Evolutionary conservation across 2,329 filamentous ascomycete genomes (phyloP), one percentile per base, ranked within the genome.

Genomic region (Trichoderma hamatum): DNA sequence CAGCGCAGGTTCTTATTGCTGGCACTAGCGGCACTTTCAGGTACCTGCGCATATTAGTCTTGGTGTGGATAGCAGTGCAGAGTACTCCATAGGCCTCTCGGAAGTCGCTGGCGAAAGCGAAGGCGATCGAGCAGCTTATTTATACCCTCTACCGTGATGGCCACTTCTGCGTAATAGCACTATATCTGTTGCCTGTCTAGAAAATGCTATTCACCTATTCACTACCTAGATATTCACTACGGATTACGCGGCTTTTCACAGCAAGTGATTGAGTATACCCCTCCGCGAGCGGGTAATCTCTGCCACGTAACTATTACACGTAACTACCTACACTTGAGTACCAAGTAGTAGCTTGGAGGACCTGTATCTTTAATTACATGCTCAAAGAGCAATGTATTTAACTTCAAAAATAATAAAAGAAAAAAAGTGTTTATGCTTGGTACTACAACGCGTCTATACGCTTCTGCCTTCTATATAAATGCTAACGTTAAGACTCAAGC

Each of bases 381-480:
- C 7, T 34, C 9, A 30, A 26, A 46, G 58, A 61, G n/a, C 19
- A 6, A 2, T 36, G 6, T 16, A 26, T n/a, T n/a, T 28, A 16
- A 4, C 3, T 28, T 43, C 9, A 43, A 19, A 7, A 2, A 1
- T 4, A n/a, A 9, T 19, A n/a, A 52, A 43, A 30, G 11, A 16
- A 6, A 10, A 28, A 21, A 9, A 11, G 28, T 66, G 19, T 49
- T 46, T 26, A 19, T 67, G 36, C 54, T 58, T 59, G 21, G 21
- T 59, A 54, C 46, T 26, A 51, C 63, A 26, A 30, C 28, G 39
- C 54, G 54, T 49, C 39, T 36, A 67, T 67, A 30, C 54, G 63
- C 63, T 43, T 67, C 54, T 65, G 54, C 30, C 54, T 59, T 67
- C 63, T 67, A 67, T 58, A 13, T 59, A 51, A 59, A 26, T 43